phyloP scores from a whole-genome alignment of 129 eudicot genomes.

The Saposhnikovia divaricata region DNA sequence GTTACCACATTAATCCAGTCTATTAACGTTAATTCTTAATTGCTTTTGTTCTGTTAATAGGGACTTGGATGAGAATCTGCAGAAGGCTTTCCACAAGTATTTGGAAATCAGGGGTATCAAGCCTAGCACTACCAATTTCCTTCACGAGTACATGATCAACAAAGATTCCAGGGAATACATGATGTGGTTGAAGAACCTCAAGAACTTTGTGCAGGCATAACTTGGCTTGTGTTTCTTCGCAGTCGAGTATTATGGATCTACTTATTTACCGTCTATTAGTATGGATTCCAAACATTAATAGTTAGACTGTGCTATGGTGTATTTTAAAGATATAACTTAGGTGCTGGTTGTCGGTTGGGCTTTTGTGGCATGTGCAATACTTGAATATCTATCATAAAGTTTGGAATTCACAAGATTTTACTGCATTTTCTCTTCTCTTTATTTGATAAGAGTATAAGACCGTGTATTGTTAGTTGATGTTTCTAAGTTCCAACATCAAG shows the following conservation, averaged over 20 bases:
- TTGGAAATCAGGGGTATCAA: slow-evolving; percentile 81
- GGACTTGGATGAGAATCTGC: slow-evolving; percentile 85
- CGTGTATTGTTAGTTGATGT: neutral
- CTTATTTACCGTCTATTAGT: neutral
- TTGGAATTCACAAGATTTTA: neutral
- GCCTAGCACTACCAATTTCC: slow-evolving; percentile 57
- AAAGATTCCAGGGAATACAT: slow-evolving; percentile 70
- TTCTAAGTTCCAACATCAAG: no score
- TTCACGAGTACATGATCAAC: slow-evolving; percentile 78
- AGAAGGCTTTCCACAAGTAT: slow-evolving; percentile 88
- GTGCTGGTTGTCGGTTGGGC: neutral
- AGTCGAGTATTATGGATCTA: neutral
- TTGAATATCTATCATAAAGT: neutral
- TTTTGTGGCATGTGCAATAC: neutral
- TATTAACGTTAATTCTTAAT: neutral
- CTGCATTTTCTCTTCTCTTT: neutral
- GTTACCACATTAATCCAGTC: neutral
- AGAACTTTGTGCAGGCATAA: slow-evolving; percentile 71
- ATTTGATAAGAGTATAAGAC: neutral
- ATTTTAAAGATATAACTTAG: neutral
- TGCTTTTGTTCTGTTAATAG: slow-evolving; percentile 19
- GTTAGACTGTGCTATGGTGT: neutral
- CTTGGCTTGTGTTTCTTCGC: neutral
- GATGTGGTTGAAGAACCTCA: slow-evolving; percentile 66
- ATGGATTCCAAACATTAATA: neutral